phyloP scores from a whole-genome alignment of 106 monocot genomes.

The Phalaenopsis aphrodite region DNA sequence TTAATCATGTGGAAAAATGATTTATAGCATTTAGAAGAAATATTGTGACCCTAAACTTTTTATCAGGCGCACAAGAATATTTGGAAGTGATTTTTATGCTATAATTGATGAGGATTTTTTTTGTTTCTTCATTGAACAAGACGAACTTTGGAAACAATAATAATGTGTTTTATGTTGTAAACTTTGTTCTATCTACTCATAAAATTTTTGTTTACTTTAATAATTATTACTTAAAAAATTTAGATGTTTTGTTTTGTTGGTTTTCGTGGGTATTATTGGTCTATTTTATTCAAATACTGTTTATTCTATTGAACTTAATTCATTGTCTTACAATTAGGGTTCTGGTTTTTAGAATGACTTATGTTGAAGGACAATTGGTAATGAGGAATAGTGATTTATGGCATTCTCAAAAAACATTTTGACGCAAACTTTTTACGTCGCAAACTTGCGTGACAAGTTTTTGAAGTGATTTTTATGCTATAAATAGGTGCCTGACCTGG shows the following conservation, averaged over 20 bases:
- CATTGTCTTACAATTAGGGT: background rate
- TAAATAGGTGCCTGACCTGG: background rate
- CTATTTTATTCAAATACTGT: background rate
- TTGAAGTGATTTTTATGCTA: background rate
- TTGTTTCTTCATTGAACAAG: slow-evolving; percentile 71
- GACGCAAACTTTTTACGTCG: too few species aligned
- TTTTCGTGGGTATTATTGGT: background rate
- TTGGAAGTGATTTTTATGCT: too few species aligned
- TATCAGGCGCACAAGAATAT: background rate
- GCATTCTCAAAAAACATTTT: too few species aligned
- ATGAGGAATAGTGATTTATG: too few species aligned
- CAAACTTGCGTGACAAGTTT: background rate
- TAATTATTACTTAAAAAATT: background rate
- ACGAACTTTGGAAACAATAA: slow-evolving; percentile 83
- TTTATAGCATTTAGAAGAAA: background rate
- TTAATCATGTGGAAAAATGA: background rate
- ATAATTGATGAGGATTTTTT: slow-evolving; percentile 35
- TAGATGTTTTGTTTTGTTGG: background rate
- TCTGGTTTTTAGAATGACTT: too few species aligned
- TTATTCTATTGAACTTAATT: background rate
- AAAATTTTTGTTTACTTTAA: background rate
- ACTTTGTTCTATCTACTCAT: slow-evolving; percentile 30
- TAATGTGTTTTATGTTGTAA: slow-evolving; percentile 82
- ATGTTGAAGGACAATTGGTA: too few species aligned
- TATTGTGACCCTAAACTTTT: background rate